Evolutionary conservation across 1,284 basidiomycete species (phyloP), one percentile per base, ranked within the genome.

Genomic region (Porodaedalea pini): DNA sequence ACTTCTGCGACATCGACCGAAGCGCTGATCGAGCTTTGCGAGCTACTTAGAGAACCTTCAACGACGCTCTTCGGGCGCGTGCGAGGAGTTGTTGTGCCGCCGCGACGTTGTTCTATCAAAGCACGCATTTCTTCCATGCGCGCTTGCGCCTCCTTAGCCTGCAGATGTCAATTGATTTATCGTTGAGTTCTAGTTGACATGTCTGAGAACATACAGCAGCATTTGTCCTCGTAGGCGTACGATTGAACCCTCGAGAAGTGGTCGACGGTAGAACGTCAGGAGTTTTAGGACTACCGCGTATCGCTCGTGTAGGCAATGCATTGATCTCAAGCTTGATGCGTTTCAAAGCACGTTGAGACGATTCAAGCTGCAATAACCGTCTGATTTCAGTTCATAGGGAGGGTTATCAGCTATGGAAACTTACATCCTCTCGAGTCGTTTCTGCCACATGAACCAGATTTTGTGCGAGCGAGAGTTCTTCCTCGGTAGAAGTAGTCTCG

Each of bases 111-210:
- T 39, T 75, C 72, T 59, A 92, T 89, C 54, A 89, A 73, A 61
- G 80, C 78, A 27, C 82, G 78, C 89, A 91, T 88, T 67, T 91
- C 88, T 63, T 88, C 82, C 74, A 89, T 78, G 21, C 88, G 82
- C 29, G 84, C 83, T 64, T 83, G 82, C 32, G 87, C 87, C 56
- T 83, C 88, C 66, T 72, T 83, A 10, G 78, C 85, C 90, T 91
- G 65, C 36, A 41, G 44, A 54, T 40, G 49, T 32, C 27, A 48
- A 50, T 34, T 44, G 62, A 32, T 40, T 31, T 59, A 19, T 61
- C 43, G 43, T 19, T 29, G 43, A 45, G 29, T 36, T 44, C 31
- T 31, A 5, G n/a, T 19, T 34, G 11, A 27, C 45, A 13, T 27
- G 25, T 34, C 44, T n/a, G 21, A 7, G 6, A 25, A 67, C 72